These are phyloP conservation scores for Populus hybrid DNA, from an alignment of 441 rosid species.

Conservation along the genomic window DNA sequence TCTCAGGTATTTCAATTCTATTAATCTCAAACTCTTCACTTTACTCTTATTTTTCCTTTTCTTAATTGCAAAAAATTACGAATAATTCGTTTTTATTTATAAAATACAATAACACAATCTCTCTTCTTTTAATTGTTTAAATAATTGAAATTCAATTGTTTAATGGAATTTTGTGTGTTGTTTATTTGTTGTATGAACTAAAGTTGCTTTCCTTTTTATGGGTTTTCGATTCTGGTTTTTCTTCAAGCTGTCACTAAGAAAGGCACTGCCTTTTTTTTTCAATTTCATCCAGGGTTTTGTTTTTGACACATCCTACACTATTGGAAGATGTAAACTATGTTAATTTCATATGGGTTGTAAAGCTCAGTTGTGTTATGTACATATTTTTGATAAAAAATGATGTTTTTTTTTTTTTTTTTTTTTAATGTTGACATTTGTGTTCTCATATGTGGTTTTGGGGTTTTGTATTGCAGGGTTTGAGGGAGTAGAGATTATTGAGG, in stretches of 20 bases:
- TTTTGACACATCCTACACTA: neutral
- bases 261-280: neutral
- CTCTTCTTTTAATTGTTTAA: neutral
- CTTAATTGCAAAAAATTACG: neutral
- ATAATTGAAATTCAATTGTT: neutral
- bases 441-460: neutral
- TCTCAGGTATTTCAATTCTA: slow-evolving; percentile 13
- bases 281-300: neutral
- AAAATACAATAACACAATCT: neutral
- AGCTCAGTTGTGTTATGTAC: neutral
- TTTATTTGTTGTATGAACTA: neutral
- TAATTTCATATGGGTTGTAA: neutral
- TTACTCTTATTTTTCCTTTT: no score
- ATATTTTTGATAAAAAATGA: no score
- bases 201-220: neutral
- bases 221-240: neutral
- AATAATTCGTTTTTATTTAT: neutral
- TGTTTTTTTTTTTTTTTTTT: no score
- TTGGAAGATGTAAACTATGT: neutral
- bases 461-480: slow-evolving; percentile 6
- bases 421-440: neutral
- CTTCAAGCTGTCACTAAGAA: neutral
- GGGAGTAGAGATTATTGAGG: slow-evolving; percentile 2
- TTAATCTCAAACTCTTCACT: neutral
- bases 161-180: neutral